phyloP scores from a whole-genome alignment of 441 rosid species.

The Adansonia gregorii region DNA sequence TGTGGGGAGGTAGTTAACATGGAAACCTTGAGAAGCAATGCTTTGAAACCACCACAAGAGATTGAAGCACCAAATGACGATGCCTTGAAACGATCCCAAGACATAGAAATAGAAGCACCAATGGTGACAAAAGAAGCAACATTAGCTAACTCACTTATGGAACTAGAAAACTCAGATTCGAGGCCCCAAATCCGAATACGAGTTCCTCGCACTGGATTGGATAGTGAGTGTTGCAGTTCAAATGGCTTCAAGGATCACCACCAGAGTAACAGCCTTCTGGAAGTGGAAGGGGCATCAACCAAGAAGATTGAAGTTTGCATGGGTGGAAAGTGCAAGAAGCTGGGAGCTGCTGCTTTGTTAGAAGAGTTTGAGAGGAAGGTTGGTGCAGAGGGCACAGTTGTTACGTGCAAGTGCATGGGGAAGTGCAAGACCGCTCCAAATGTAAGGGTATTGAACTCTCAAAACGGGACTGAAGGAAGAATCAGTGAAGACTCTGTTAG shows the following conservation, averaged over 20 bases:
- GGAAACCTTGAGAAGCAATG: constrained; percentile 37
- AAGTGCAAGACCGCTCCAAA: constrained; percentile 83
- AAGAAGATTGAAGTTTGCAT: constrained; percentile 70
- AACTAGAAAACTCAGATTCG: constrained; percentile 17
- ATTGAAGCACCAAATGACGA: background rate
- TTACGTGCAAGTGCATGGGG: constrained; percentile 83
- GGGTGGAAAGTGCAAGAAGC: constrained; percentile 78
- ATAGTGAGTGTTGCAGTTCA: background rate
- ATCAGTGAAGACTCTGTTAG: constrained; percentile 33
- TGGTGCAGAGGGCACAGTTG: constrained; percentile 51
- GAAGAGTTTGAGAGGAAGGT: constrained; percentile 57
- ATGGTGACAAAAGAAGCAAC: constrained; percentile 13
- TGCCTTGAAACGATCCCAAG: background rate
- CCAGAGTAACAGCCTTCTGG: background rate
- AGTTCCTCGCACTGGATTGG: constrained; percentile 9
- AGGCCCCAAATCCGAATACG: constrained; percentile 1
- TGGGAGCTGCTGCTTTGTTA: constrained; percentile 61
- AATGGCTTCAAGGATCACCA: background rate
- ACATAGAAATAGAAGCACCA: constrained; percentile 8
- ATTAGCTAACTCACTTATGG: background rate
- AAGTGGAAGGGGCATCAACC: background rate
- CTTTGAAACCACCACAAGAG: constrained; percentile 22
- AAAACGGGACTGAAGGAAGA: constrained; percentile 23
- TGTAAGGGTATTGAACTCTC: constrained; percentile 45
- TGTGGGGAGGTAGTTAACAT: constrained; percentile 50